Base-by-base conservation (phyloP, 1,139 yeast species). In the Zygosaccharomyces sapae region DNA sequence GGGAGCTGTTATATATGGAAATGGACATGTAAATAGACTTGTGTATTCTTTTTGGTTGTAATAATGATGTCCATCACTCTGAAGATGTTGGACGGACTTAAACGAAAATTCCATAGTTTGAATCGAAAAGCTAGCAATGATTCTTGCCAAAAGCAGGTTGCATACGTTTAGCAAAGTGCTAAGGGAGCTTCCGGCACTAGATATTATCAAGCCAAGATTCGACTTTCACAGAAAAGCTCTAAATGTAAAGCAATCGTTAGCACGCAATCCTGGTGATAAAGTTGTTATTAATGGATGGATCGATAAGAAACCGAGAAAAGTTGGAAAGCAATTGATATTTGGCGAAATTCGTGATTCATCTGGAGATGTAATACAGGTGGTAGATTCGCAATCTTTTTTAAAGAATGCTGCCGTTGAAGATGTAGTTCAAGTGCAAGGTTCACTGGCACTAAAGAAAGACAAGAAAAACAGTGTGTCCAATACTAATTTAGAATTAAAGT, bases 291-390 rank as follows among this genome's bases (percentile, higher is more conserved):
- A 85, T 58, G 97, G 97, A 0, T 94, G 96, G 86, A 75, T 90
- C 20, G 80, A 87, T 58, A 73, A 77, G 34, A 82, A 83, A 55
- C 92, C 96, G 0, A 75, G 78, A 65, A 74, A 78, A 69, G 66
- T 81, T 18, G 75, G 83, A 10, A 78, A 77, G 46, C 66, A 67
- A 10, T 66, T 83, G 37, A 70, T 74, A 2, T 90, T 90, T 71
- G 94, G 85, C 1, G 80, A 77, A 30, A 66, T 90, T 24, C 72
- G 97, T 53, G 97, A 89, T 63, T 61, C 71, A 25, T 70, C 79
- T 46, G 96, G 96, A 0, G 78, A 80, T 45, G 56, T 68, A 6
- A 74, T 83, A 5, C 97, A 90, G 60, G 62, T 90, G 9, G 75
- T 86, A 1, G 66, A 63, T 41, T 80, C 81, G 18, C 57, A 65